These are phyloP conservation scores for Cordyceps cateniannulata DNA, from an alignment of 2,329 filamentous ascomycete genomes.

Conservation along the genomic window DNA sequence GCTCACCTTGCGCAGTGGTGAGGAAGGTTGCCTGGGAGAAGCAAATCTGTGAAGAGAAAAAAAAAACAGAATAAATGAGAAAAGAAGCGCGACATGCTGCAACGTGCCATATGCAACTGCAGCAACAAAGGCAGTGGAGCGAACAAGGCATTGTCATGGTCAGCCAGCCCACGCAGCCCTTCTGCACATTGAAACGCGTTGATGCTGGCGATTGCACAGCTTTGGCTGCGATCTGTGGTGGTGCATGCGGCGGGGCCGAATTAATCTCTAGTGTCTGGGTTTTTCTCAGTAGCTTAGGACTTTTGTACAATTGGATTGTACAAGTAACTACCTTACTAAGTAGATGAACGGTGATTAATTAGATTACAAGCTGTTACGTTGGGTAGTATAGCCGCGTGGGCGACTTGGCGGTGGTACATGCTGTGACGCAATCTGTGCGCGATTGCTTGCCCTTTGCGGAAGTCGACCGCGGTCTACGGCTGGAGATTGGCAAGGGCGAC, in stretches of 20 bases:
- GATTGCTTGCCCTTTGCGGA: neutral
- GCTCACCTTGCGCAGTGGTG: neutral
- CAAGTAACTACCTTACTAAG: neutral
- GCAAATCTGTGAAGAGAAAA: neutral
- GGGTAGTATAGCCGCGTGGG: too few species aligned
- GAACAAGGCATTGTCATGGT: too few species aligned
- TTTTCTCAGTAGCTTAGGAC: too few species aligned
- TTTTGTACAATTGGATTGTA: too few species aligned
- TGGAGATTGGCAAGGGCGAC: neutral
- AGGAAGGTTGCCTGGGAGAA: too few species aligned
- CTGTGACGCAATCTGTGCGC: neutral
- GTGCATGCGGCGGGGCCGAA: neutral
- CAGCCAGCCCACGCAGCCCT: neutral
- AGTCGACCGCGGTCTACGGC: neutral
- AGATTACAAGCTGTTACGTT: too few species aligned
- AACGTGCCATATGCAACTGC: too few species aligned
- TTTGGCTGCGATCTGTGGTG: neutral
- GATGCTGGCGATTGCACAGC: neutral
- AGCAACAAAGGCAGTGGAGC: too few species aligned
- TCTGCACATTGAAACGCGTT: neutral
- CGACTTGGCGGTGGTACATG: too few species aligned
- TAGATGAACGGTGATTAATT: too few species aligned
- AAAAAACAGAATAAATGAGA: neutral
- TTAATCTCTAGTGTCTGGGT: neutral
- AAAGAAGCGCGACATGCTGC: neutral